Percentiles rank a stretch among this genome's conserved stretches.
Evolutionary conservation across 306 rosid species (phyloP).

Genomic region (Rubus parviflorus): DNA sequence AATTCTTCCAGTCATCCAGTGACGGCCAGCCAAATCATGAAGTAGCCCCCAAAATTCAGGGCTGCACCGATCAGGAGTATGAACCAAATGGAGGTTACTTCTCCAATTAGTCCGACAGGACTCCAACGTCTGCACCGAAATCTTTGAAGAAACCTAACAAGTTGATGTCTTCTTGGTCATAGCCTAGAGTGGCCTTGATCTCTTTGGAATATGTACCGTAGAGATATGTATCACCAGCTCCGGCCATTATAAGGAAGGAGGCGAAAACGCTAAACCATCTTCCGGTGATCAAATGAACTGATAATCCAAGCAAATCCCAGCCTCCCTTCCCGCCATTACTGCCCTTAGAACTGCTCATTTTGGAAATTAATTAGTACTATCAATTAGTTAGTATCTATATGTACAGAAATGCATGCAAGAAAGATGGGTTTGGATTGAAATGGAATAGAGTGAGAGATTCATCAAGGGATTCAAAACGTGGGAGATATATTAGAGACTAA

Average conservation of each 20-base stretch:
- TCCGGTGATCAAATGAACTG: conserved; percentile 29
- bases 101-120: conserved; percentile 13
- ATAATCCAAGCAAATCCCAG: not conserved
- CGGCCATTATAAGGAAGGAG: conserved; percentile 54
- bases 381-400: not conserved
- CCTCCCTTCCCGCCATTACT: conserved; percentile 1
- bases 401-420: not conserved
- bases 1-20: conserved; percentile 38
- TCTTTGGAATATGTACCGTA: conserved; percentile 32
- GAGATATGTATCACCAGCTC: conserved; percentile 49
- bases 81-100: conserved; percentile 8
- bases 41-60: conserved; percentile 6
- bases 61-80: not conserved
- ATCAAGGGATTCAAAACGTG: too few species aligned
- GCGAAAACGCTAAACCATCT: conserved; percentile 55
- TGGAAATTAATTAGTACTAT: not conserved
- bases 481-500: not conserved
- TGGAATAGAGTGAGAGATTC: not conserved
- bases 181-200: conserved; percentile 42
- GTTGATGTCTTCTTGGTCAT: conserved; percentile 11
- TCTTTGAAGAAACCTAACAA: not conserved
- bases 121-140: conserved; percentile 8
- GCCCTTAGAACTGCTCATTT: not conserved
- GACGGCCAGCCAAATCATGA: conserved; percentile 54
- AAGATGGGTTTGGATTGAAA: not conserved